Base-by-base conservation (phyloP, 805 yeast species). In the Metschnikowia vanudenii region DNA sequence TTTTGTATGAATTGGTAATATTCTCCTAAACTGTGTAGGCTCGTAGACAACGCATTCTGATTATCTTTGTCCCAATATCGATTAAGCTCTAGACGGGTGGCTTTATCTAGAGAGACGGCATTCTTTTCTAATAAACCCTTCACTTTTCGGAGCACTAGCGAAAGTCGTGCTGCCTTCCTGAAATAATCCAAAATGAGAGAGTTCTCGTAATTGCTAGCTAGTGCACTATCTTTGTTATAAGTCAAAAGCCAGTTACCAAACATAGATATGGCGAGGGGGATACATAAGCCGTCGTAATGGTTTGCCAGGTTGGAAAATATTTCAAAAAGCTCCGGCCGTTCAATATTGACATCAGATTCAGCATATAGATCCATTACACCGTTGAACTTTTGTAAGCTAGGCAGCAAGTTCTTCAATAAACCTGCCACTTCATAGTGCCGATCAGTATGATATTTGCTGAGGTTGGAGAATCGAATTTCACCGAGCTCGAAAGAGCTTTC, bases 241-340 rank as follows among this genome's bases (percentile, higher is more conserved):
- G 60, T 43, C 20, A 60, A 49, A 11, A 60, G 54, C 61, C 60
- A 60, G 28, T 53, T 57, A 16, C 62, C 64, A 39, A 60, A 60
- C 62, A 60, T 59, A 14, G 62, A 48, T n/a, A 56, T 52, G 12
- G 64, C 62, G 16, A 60, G 44, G 14, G 64, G 62, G 14, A 60
- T 44, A 29, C 54, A 52, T 16, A 57, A 43, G 1, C 60, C 55
- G 16, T 41, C 52, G 9, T 41, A n/a, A 22, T 40, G 44, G 32
- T 50, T 45, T 14, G 60, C 58, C 33, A 46, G 55, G 7, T 24
- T 19, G 24, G 56, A 54, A 28, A 60, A 57, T 3, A 43, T 36
- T 28, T 58, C 57, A 29, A 54, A 60, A 4, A 59, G 49, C 32
- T 59, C 54, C 11, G 51, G 46, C 13, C 54, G 46, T 31, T 44